These are phyloP conservation scores for Boletus subcaerulescens DNA, from an alignment of 768 basidiomycete species.

Conservation along the genomic window DNA sequence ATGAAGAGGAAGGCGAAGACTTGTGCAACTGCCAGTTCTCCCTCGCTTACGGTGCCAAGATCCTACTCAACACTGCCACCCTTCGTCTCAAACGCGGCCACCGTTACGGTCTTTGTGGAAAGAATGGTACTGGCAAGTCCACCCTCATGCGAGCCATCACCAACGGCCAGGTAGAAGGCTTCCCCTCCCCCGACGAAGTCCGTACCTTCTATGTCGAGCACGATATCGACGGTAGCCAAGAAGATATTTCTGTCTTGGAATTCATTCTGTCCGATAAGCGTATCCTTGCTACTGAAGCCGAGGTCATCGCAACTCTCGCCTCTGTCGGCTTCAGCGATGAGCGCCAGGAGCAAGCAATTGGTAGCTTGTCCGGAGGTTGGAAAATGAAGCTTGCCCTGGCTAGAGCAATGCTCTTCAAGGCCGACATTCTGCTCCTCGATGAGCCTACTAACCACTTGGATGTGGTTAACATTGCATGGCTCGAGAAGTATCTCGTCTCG, in stretches of 20 bases:
- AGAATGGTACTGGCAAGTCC: constrained; percentile 98
- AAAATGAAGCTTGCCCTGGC: constrained; percentile 99
- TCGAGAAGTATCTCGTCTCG: constrained; percentile 87
- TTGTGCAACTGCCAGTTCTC: constrained; percentile 99
- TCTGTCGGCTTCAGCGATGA: constrained; percentile 91
- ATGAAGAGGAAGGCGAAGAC: constrained; percentile 98
- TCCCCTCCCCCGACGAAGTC: constrained; percentile 95
- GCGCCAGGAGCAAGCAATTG: constrained; percentile 82
- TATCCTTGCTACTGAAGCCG: constrained; percentile 63
- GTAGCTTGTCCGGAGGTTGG: constrained; percentile 96
- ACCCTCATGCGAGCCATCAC: constrained; percentile 92
- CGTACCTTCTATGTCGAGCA: constrained; percentile 99
- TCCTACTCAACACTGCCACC: constrained; percentile 91
- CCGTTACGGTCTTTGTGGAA: constrained; percentile 97
- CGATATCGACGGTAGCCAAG: constrained; percentile 96
- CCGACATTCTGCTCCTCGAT: constrained; percentile 93
- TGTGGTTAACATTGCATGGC: constrained; percentile 96
- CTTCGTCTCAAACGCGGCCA: constrained; percentile 98
- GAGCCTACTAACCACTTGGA: constrained; percentile 98
- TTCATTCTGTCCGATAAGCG: constrained; percentile 88
- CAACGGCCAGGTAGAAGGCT: constrained; percentile 96
- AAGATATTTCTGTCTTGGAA: constrained; percentile 82
- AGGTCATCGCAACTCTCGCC: constrained; percentile 76
- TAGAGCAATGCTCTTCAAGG: constrained; percentile 96
- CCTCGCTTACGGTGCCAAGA: constrained; percentile 98